A percentile compares a stretch with the other conserved stretches of the same genome.
Conservation (phyloP, 208 protist species). For the Dictyostelium gargantuum region DNA sequence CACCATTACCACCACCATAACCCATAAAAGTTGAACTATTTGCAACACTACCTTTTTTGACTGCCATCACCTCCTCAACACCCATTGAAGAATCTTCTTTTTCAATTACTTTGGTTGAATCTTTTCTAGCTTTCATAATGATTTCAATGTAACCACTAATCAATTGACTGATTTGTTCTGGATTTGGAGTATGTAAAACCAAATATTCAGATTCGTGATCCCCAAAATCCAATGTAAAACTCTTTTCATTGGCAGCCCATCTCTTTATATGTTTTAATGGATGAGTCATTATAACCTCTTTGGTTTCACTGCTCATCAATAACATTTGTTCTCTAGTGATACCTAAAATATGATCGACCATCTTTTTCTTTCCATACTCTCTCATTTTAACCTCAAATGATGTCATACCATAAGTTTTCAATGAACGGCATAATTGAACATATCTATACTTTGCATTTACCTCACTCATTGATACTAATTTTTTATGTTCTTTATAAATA, state of each 20-base stretch:
- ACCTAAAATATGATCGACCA: conserved; percentile 75
- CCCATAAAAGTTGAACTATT: conserved; percentile 29
- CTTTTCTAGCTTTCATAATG: conserved; percentile 78
- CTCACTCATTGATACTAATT: conserved; percentile 79
- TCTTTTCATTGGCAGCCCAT: conserved; percentile 79
- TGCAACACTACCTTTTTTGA: conserved; percentile 58
- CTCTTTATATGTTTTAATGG: conserved; percentile 81
- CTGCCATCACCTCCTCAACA: conserved; percentile 66
- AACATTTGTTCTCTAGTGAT: conserved; percentile 85
- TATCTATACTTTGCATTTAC: conserved; percentile 87
- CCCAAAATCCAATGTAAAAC: conserved; percentile 89
- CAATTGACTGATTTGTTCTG: conserved; percentile 81
- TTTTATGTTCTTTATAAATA: conserved; percentile 82
- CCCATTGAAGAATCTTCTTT: conserved; percentile 66
- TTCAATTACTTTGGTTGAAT: conserved; percentile 45
- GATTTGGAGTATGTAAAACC: conserved; percentile 74
- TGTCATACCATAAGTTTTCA: conserved; percentile 88
- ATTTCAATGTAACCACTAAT: conserved; percentile 87
- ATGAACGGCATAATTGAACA: conserved; percentile 82
- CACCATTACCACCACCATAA: background rate
- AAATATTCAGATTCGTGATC: conserved; percentile 82
- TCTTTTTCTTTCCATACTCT: conserved; percentile 15
- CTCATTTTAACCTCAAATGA: conserved; percentile 62
- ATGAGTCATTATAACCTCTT: conserved; percentile 75
- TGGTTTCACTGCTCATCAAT: conserved; percentile 80